These are phyloP conservation scores for Quercus phellos DNA, from an alignment of 331 rosid species.

Conservation along the genomic window DNA sequence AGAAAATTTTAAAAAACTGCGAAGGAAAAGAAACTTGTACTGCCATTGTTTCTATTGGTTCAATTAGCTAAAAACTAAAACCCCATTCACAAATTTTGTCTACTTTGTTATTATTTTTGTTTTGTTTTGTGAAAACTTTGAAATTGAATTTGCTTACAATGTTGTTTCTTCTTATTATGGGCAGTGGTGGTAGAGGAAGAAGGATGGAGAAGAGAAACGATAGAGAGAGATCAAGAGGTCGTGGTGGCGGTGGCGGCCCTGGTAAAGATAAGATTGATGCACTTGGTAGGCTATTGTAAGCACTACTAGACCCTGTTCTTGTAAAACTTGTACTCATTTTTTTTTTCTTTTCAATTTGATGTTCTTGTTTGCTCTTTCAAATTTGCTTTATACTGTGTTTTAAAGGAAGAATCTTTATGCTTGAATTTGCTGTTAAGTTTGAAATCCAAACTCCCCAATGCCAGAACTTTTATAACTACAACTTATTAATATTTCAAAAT, in stretches of 20 bases:
- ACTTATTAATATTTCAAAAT: too few relatives aligned
- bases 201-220: slow-evolving; percentile 41
- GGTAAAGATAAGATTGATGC: slow-evolving; percentile 86
- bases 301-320: not conserved
- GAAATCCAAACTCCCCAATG: not conserved
- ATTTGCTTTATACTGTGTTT: not conserved
- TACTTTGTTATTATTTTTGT: too few relatives aligned
- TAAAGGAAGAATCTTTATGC: not conserved
- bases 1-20: too few relatives aligned
- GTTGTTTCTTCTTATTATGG: not conserved
- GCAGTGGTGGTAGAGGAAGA: slow-evolving; percentile 50
- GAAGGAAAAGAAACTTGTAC: not conserved
- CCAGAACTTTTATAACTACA: not conserved
- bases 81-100: too few relatives aligned
- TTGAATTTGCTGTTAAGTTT: not conserved
- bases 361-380: not conserved
- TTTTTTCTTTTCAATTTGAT: too few relatives aligned
- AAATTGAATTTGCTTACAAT: not conserved
- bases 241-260: slow-evolving; percentile 44
- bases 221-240: slow-evolving; percentile 46
- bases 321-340: not conserved
- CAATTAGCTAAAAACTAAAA: too few relatives aligned
- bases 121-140: not conserved
- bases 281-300: slow-evolving; percentile 94
- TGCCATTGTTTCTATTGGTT: too few relatives aligned